Evolutionary conservation across 164 flowering plant species (phyloP), one percentile per base, ranked within the genome.

Genomic region (Taxillus chinensis): DNA sequence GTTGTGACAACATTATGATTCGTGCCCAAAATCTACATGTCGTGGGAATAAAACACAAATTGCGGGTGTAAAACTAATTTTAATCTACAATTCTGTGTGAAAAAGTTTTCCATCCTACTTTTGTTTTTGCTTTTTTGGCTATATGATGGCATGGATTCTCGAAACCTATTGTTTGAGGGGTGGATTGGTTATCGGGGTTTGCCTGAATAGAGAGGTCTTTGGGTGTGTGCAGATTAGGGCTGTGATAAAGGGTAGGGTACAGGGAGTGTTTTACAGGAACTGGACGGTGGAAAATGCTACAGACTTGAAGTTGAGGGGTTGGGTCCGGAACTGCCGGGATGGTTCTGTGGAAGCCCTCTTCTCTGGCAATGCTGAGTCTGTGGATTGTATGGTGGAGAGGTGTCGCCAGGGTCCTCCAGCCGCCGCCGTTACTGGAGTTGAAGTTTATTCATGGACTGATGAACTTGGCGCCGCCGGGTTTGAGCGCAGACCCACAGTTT

Each of bases 221-320:
- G 27, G 27, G 27, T 27, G 45, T 27, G 27, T 71, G 77, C 80
- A 91, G 96, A 90, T 84, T 37, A 82, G 82, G 77, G 82, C 78
- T 45, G 68, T 79, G 74, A 72, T 92, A 5, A 86, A 84, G 75
- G 97, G 97, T 2, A 66, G 84, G 64, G 93, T 86, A 12, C 96
- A 89, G 71, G 95, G 97, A 7, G 97, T 87, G 60, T 90, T 83
- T 70, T 90, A 85, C 45, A 72, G 98, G 64, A 70, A 93, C 60
- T 90, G 97, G 98, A 93, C 96, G 2, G 66, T 83, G 13, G 91
- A 89, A 64, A 93, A 89, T 71, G 96, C 96, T 3, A 73, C 56
- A 3, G 75, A 79, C 43, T 66, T 90, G 72, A 89, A 89, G 41
- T 62, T 84, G 62, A 84, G 76, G 43, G 89, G 86, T 40, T 84